Conservation (phyloP, 2,329 filamentous ascomycete species). For the Botryotinia narcissicola region DNA sequence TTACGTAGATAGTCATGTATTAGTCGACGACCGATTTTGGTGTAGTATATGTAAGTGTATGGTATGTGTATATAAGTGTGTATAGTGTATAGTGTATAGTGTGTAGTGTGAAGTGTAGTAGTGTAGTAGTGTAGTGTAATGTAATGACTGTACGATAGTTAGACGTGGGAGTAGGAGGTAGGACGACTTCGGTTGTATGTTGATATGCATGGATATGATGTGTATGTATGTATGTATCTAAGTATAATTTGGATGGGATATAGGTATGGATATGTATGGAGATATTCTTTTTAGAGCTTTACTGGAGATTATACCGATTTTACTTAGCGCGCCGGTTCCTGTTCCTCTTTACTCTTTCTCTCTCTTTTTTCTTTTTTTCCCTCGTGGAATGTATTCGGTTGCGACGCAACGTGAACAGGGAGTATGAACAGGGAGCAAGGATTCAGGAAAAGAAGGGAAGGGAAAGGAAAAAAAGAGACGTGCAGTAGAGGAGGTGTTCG, state of each 20-base stretch:
- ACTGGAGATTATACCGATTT: slow-evolving; percentile 5
- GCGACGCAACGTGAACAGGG: slow-evolving; percentile 2
- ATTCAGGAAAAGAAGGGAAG: background rate
- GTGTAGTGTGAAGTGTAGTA: no score
- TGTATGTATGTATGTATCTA: background rate
- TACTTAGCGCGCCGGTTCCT: slow-evolving; percentile 12
- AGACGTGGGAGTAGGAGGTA: background rate
- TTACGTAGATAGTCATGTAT: background rate
- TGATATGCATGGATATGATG: background rate
- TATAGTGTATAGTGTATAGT: background rate
- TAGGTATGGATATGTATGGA: slow-evolving; percentile 1
- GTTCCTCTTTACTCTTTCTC: background rate
- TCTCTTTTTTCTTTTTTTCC: background rate
- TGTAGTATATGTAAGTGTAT: background rate
- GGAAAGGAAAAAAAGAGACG: slow-evolving; percentile 5
- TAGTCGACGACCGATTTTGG: background rate
- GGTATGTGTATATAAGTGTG: background rate
- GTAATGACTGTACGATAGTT: background rate
- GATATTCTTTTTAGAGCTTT: background rate
- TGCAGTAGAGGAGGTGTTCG: slow-evolving; percentile 1
- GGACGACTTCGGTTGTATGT: background rate
- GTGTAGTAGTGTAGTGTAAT: background rate
- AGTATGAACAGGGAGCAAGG: background rate
- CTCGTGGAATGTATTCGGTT: slow-evolving; percentile 11
- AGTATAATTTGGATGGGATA: background rate